Conservation (phyloP, 768 basidiomycete species). For the Boletus rufocinnamomeus region DNA sequence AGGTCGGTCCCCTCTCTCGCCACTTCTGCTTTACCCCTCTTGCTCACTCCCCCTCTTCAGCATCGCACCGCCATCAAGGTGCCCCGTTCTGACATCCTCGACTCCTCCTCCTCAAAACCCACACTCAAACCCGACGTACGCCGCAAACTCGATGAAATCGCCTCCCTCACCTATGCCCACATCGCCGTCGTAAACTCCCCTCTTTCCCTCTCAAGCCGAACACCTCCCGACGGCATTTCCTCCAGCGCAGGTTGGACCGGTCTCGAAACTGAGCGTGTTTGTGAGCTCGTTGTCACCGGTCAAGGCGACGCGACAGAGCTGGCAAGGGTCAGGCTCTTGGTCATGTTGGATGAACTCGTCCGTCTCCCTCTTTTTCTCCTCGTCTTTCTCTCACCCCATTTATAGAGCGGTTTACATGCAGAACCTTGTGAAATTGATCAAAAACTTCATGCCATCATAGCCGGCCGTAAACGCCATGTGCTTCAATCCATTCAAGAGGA, state of each 20-base stretch:
- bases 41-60: conserved; percentile 40
- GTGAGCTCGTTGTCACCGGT: conserved; percentile 90
- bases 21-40: conserved; percentile 8
- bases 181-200: conserved; percentile 93
- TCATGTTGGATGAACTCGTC: conserved; percentile 94
- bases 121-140: conserved; percentile 80
- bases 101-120: conserved; percentile 77
- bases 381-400: conserved; percentile 1
- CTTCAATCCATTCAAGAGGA: conserved; percentile 95
- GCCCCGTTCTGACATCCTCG: conserved; percentile 89
- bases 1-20: conserved; percentile 46
- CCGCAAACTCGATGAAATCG: conserved; percentile 89
- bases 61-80: conserved; percentile 88
- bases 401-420: conserved; percentile 84
- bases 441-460: conserved; percentile 89
- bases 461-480: conserved; percentile 82
- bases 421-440: conserved; percentile 94
- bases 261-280: conserved; percentile 91
- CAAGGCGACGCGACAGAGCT: conserved; percentile 87
- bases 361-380: conserved; percentile 35
- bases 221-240: conserved; percentile 75
- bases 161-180: conserved; percentile 87
- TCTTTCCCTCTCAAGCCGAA: conserved; percentile 69
- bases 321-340: conserved; percentile 86
- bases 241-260: conserved; percentile 83